Percentiles rank a stretch among this genome's conserved stretches.
Conservation (phyloP, 208 protist genomes). For the Leishmania arabica region DNA sequence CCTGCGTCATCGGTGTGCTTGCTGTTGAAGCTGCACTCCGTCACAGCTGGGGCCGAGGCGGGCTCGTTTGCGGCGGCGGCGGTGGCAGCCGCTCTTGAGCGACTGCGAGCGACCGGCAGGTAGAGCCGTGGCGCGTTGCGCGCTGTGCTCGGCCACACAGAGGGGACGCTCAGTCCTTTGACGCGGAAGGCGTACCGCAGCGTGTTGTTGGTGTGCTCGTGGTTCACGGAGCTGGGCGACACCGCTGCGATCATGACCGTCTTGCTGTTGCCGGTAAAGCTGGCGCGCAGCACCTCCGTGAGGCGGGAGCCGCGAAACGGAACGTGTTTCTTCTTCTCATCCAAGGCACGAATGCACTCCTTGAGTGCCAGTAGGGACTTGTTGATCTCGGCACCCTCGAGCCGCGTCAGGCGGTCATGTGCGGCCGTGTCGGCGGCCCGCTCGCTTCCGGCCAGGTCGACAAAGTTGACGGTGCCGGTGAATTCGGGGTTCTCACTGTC, state of each 20-base stretch:
- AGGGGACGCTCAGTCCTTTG: conserved; percentile 76
- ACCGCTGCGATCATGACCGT: conserved; percentile 97
- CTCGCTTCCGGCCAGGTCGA: conserved; percentile 98
- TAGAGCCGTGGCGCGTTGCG: conserved; percentile 66
- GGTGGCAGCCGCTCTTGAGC: background rate
- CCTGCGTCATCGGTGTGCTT: background rate
- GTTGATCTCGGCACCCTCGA: conserved; percentile 99
- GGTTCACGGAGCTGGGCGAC: conserved; percentile 78
- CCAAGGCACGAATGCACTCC: conserved; percentile 98
- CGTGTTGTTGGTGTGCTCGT: conserved; percentile 98
- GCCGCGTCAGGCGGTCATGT: conserved; percentile 90
- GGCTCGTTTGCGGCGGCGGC: background rate
- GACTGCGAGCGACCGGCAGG: conserved; percentile 9
- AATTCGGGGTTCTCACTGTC: conserved; percentile 58
- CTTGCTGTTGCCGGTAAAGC: conserved; percentile 95
- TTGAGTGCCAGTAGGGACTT: conserved; percentile 98
- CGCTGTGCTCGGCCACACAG: conserved; percentile 58
- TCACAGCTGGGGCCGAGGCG: background rate
- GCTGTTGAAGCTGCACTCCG: background rate
- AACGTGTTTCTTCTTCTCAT: conserved; percentile 92
- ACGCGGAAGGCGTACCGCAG: conserved; percentile 96
- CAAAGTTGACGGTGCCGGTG: conserved; percentile 89
- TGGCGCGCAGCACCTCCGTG: conserved; percentile 96
- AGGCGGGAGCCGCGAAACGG: conserved; percentile 97
- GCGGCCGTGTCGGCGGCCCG: conserved; percentile 92